These are phyloP conservation scores for Boletus semigastroideus DNA, from an alignment of 1,284 basidiomycete genomes.

Conservation along the genomic window DNA sequence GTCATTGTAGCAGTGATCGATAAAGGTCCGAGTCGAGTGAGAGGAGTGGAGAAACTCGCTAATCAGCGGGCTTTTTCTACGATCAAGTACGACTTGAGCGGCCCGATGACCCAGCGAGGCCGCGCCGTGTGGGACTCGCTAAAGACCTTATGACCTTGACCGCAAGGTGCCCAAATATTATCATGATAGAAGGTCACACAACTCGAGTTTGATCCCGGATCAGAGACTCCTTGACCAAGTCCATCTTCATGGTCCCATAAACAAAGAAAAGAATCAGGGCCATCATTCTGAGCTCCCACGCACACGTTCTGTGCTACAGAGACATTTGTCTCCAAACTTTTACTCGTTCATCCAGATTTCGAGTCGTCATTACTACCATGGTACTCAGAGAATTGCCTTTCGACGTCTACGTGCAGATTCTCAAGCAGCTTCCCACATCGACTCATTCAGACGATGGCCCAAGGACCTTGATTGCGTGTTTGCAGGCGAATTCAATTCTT, in stretches of 20 bases:
- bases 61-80: conserved; percentile 8
- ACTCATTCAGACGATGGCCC: conserved; percentile 20
- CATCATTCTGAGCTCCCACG: no score
- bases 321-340: no score
- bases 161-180: no score
- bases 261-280: no score
- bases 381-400: conserved; percentile 25
- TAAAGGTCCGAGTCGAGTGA: neutral
- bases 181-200: no score
- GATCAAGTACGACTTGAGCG: conserved; percentile 1
- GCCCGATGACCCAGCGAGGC: conserved; percentile 1
- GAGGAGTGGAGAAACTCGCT: neutral
- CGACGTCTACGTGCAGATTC: conserved; percentile 32
- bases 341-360: neutral
- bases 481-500: conserved; percentile 23
- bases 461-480: conserved; percentile 28
- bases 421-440: conserved; percentile 29
- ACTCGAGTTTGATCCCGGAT: no score
- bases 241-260: no score
- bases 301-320: no score
- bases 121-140: no score
- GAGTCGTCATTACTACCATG: conserved; percentile 16
- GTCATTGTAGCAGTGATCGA: conserved; percentile 39
- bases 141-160: no score
- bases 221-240: no score